phyloP scores from a whole-genome alignment of 2,329 filamentous ascomycete genomes.

The Sclerotinia borealis region DNA sequence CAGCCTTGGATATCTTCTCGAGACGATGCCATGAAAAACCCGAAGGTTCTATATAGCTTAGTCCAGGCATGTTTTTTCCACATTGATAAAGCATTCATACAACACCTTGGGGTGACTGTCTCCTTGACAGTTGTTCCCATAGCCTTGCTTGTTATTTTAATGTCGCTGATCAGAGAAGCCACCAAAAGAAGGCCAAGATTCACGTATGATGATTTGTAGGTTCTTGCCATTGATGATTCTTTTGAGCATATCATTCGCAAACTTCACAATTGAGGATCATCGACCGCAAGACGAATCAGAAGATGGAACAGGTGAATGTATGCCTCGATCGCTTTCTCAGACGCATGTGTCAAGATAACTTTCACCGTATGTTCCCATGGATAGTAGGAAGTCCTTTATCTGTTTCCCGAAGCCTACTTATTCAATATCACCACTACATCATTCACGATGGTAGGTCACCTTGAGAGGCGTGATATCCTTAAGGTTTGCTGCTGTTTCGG shows the following conservation, averaged over 20 bases:
- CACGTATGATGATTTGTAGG: constrained; percentile 38
- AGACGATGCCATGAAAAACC: constrained; percentile 41
- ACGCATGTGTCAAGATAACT: constrained; percentile 42
- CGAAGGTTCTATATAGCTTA: constrained; percentile 41
- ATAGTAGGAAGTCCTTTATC: constrained; percentile 7
- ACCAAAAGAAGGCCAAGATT: constrained; percentile 45
- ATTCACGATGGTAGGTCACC: constrained; percentile 43
- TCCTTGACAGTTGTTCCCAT: constrained; percentile 42
- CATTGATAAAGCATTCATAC: constrained; percentile 42
- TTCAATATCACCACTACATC: constrained; percentile 45
- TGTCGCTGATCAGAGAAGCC: constrained; percentile 41
- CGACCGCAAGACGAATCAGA: constrained; percentile 41
- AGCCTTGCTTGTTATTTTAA: constrained; percentile 36
- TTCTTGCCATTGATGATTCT: constrained; percentile 37
- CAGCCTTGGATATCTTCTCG: constrained; percentile 41
- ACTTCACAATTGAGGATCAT: constrained; percentile 33
- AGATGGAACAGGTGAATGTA: constrained; percentile 49
- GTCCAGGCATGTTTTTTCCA: constrained; percentile 35
- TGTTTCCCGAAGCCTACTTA: constrained; percentile 25
- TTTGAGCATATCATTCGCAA: constrained; percentile 38
- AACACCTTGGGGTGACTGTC: constrained; percentile 46
- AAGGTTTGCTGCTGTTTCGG: constrained; percentile 18
- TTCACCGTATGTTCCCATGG: constrained; percentile 19
- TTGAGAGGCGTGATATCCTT: constrained; percentile 27
- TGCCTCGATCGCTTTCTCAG: constrained; percentile 47